Evolutionary conservation across 495 filamentous ascomycete species (phyloP), one percentile per base, ranked within the genome.

Genomic region (Neurospora sp.): DNA sequence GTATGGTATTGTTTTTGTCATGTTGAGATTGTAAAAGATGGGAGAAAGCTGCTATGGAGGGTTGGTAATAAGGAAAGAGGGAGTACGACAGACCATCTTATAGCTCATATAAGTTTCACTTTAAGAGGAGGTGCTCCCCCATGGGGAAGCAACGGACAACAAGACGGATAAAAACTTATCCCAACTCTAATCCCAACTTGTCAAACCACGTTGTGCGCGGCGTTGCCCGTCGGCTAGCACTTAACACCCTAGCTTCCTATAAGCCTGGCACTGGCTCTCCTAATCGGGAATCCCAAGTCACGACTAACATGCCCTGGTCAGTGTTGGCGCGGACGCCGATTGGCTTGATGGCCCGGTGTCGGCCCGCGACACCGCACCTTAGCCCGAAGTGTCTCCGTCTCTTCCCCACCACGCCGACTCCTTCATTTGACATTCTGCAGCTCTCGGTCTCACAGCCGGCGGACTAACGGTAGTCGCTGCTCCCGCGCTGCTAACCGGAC

Each of bases 381-480:
- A 37, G 5, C 35, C 5, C 35, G 35, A 37, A 37, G 35, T 37
- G 35, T 37, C 35, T 37, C 35, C 35, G 35, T 37, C 5, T 37
- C 35, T 31, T 31, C 27, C 27, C 27, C 27, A 31, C 27, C 27
- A 31, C 27, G 27, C 27, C 27, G 27, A 31, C 27, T 31, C 27
- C 27, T 31, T 31, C 27, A 31, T 31, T 37, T 37, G 35, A 37
- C 35, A 37, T 37, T 0, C 35, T 37, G 72, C 72, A 37, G 68
- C 40, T 20, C 18, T 38, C 18, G 72, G 27, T 6, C 69, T 70
- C 37, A 70, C 22, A 20, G 72, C 44, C 20, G 75, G 68, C 9
- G 72, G 74, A 14, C 38, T 76, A 5, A 44, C 70, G 1, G 71
- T 74, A 0, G 70, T 71, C 4, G 75, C 75, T 3, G 61, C 68